A percentile compares a stretch with the other conserved stretches of the same genome.
Evolutionary conservation across 805 yeast genomes (phyloP).

Genomic region (Pichia paraexigua): DNA sequence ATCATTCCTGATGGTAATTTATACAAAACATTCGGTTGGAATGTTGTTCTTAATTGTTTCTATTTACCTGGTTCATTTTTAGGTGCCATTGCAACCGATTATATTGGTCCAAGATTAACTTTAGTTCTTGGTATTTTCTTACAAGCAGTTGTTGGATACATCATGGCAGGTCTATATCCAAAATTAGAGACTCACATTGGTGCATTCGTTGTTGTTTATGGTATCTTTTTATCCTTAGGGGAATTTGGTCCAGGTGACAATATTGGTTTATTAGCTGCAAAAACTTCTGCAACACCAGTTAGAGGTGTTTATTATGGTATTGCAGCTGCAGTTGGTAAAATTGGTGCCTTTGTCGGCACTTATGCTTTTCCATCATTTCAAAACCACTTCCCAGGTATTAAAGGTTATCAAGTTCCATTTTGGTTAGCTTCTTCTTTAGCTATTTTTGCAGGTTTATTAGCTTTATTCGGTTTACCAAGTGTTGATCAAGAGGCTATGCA

Average conservation of each 20-base stretch:
- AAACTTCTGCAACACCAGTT: slow-evolving; percentile 77
- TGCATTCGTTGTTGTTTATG: slow-evolving; percentile 78
- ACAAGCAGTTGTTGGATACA: slow-evolving; percentile 75
- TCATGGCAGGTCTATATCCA: slow-evolving; percentile 68
- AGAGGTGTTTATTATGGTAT: slow-evolving; percentile 89
- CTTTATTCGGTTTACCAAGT: slow-evolving; percentile 66
- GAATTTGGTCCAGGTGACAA: slow-evolving; percentile 95
- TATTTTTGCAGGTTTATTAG: slow-evolving; percentile 58
- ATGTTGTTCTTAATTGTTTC: slow-evolving; percentile 77
- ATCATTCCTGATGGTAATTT: slow-evolving; percentile 55
- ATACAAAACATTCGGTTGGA: slow-evolving; percentile 84
- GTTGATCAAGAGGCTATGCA: slow-evolving; percentile 79
- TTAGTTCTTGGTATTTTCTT: slow-evolving; percentile 55
- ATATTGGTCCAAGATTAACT: slow-evolving; percentile 84
- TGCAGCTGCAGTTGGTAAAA: slow-evolving; percentile 86
- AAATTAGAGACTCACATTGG: slow-evolving; percentile 54
- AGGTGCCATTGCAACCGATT: slow-evolving; percentile 84
- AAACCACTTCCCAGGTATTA: slow-evolving; percentile 46
- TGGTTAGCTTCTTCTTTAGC: slow-evolving; percentile 76
- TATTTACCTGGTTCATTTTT: slow-evolving; percentile 84
- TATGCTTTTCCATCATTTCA: slow-evolving; percentile 81
- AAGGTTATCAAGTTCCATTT: slow-evolving; percentile 70
- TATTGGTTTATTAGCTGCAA: slow-evolving; percentile 80
- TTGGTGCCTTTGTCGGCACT: slow-evolving; percentile 90
- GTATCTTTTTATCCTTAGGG: slow-evolving; percentile 80